Percentiles rank a stretch among this genome's conserved stretches.
Conservation (phyloP, 805 yeast species). For the Lachancea sp. region DNA sequence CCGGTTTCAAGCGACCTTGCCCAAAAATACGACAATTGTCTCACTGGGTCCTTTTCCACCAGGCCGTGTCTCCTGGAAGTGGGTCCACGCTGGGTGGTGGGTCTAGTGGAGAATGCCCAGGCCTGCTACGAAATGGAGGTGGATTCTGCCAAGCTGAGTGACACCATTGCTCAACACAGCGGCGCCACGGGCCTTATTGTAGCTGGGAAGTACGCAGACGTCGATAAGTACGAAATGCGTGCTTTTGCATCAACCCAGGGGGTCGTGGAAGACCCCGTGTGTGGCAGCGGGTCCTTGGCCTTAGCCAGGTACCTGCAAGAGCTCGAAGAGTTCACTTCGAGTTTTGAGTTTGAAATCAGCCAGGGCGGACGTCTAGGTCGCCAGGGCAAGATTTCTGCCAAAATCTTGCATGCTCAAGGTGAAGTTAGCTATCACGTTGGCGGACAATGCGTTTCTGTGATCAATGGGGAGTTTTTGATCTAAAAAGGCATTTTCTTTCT, state of each 20-base stretch:
- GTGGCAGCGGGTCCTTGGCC: conserved; percentile 45
- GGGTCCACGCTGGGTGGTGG: conserved; percentile 44
- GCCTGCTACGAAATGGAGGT: conserved; percentile 33
- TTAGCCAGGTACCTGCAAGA: conserved; percentile 28
- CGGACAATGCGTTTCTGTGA: conserved; percentile 36
- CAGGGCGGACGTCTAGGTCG: conserved; percentile 39
- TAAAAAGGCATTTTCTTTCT: not conserved
- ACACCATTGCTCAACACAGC: conserved; percentile 13
- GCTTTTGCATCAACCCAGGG: conserved; percentile 38
- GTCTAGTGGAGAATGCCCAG: conserved; percentile 30
- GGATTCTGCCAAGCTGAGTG: conserved; percentile 24
- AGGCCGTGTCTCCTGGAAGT: conserved; percentile 33
- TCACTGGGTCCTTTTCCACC: conserved; percentile 12
- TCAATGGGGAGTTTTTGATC: conserved; percentile 23
- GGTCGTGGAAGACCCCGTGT: conserved; percentile 47
- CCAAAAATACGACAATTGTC: conserved; percentile 8
- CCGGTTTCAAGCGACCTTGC: conserved; percentile 10
- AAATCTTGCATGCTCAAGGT: conserved; percentile 15
- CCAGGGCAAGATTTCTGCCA: conserved; percentile 33
- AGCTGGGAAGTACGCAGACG: conserved; percentile 33
- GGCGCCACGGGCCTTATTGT: conserved; percentile 35
- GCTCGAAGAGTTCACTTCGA: conserved; percentile 14
- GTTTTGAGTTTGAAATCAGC: conserved; percentile 22
- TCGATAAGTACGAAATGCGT: conserved; percentile 36
- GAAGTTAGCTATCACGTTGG: conserved; percentile 30